phyloP scores from a whole-genome alignment of 2,329 filamentous ascomycete genomes.

The Pyrenophora teres region DNA sequence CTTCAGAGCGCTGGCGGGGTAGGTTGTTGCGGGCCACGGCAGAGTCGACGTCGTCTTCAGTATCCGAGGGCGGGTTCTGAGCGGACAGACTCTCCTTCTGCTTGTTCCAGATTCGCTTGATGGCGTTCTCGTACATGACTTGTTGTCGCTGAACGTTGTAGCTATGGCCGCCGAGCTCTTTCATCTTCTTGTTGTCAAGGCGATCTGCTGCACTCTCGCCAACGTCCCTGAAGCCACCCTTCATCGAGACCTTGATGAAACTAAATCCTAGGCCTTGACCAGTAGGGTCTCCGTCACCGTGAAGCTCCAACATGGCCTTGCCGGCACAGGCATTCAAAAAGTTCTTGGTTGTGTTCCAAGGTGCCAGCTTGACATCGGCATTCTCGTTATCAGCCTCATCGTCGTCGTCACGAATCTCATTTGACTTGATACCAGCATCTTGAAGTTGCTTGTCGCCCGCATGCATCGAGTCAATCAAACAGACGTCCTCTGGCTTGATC shows the following conservation, averaged over 20 bases:
- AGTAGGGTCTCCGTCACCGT: conserved; percentile 93
- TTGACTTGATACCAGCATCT: conserved; percentile 82
- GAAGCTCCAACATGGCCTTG: conserved; percentile 95
- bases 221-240: conserved; percentile 90
- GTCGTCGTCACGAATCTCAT: conserved; percentile 66
- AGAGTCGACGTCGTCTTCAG: conserved; percentile 66
- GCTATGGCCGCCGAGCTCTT: conserved; percentile 80
- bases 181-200: conserved; percentile 74
- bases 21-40: conserved; percentile 52
- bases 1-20: conserved; percentile 62
- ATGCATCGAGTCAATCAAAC: conserved; percentile 94
- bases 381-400: conserved; percentile 70
- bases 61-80: conserved; percentile 73
- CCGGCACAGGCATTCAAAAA: conserved; percentile 92
- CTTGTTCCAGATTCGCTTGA: conserved; percentile 88
- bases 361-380: conserved; percentile 85
- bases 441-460: conserved; percentile 88
- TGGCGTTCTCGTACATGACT: conserved; percentile 86
- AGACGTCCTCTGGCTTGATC: conserved; percentile 96
- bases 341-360: conserved; percentile 96
- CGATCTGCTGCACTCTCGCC: conserved; percentile 88
- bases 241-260: conserved; percentile 98
- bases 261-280: conserved; percentile 93
- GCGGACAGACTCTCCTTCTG: conserved; percentile 81
- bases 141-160: conserved; percentile 98